These are phyloP conservation scores for Arabis alpina DNA, from an alignment of 345 rosid species.

Conservation along the genomic window DNA sequence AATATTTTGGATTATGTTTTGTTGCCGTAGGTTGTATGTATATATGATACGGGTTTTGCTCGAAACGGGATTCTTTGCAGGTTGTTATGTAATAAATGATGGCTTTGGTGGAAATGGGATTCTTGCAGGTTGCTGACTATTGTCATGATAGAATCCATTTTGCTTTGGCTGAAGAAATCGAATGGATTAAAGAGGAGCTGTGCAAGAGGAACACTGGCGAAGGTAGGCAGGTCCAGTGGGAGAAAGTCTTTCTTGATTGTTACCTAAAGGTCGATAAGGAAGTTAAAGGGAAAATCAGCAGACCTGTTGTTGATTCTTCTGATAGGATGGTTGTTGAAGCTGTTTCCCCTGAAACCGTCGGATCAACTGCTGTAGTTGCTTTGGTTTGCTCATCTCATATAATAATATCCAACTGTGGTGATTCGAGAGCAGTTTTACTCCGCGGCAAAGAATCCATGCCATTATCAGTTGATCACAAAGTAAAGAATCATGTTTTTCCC, in stretches of 20 bases:
- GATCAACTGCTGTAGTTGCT: conserved; percentile 96
- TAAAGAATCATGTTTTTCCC: conserved; percentile 41
- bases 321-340: conserved; percentile 50
- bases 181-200: conserved; percentile 46
- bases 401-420: conserved; percentile 90
- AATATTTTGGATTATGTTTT: conserved; percentile 7
- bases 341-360: conserved; percentile 87
- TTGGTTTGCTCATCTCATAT: conserved; percentile 88
- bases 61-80: conserved; percentile 41
- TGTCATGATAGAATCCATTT: conserved; percentile 76
- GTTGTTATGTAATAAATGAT: conserved; percentile 42
- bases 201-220: conserved; percentile 50
- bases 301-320: conserved; percentile 47
- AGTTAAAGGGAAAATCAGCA: conserved; percentile 63
- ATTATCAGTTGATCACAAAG: conserved; percentile 88
- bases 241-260: conserved; percentile 67
- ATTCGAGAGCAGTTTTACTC: conserved; percentile 86
- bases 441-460: conserved; percentile 87
- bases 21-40: conserved; percentile 36
- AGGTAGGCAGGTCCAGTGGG: conserved; percentile 70
- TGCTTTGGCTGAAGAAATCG: conserved; percentile 78
- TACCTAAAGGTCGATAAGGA: conserved; percentile 81
- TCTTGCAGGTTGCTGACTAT: conserved; percentile 89
- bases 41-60: conserved; percentile 39
- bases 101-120: conserved; percentile 46